Evolutionary conservation across 2,329 filamentous ascomycete species (phyloP).

Genomic region (Exophiala sp.): DNA sequence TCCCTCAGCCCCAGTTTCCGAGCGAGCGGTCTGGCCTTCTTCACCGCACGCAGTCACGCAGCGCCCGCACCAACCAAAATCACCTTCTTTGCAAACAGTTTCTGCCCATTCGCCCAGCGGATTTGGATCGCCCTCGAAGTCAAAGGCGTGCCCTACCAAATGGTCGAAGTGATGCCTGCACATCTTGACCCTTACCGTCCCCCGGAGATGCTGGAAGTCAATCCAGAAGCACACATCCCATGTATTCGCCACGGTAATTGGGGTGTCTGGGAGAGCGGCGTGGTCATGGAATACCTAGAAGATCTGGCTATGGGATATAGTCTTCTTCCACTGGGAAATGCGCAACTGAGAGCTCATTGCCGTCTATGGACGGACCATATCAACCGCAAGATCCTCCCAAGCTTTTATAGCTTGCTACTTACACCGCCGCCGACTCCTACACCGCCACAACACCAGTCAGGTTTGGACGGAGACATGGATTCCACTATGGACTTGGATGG

Average conservation of each 20-base stretch:
- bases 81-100: conserved; percentile 76
- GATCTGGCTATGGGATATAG: conserved; percentile 58
- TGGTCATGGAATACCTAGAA: conserved; percentile 83
- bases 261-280: conserved; percentile 73
- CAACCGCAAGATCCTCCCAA: conserved; percentile 68
- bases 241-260: conserved; percentile 72
- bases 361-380: conserved; percentile 78
- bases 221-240: conserved; percentile 69
- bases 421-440: conserved; percentile 21
- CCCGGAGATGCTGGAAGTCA: conserved; percentile 66
- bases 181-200: conserved; percentile 64
- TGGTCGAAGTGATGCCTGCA: conserved; percentile 59
- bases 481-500: conserved; percentile 8
- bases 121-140: conserved; percentile 84
- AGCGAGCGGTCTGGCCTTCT: conserved; percentile 55
- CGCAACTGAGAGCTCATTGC: conserved; percentile 65
- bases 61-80: conserved; percentile 56
- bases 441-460: conserved; percentile 1
- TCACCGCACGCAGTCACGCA: conserved; percentile 64
- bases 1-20: conserved; percentile 18
- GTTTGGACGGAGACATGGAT: conserved; percentile 2
- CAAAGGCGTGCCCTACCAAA: conserved; percentile 74
- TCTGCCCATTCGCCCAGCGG: conserved; percentile 80
- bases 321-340: conserved; percentile 57
- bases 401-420: conserved; percentile 66